Percentiles rank a stretch among this genome's conserved stretches.
Evolutionary conservation across 768 basidiomycete species (phyloP).

Genomic region (Lenzites betulinus): DNA sequence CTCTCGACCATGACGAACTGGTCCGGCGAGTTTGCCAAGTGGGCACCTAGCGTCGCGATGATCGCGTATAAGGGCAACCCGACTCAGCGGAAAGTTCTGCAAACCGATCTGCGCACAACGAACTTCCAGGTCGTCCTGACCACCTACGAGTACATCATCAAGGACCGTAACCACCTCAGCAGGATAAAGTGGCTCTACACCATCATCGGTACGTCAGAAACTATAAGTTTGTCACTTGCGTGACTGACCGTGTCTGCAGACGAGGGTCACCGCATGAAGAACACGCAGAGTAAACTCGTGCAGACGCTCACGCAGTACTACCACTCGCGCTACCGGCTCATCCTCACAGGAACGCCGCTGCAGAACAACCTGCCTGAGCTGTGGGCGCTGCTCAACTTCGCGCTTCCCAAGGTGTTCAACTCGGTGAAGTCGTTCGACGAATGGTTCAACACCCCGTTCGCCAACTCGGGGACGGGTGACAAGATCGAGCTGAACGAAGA

Average conservation of each 20-base stretch:
- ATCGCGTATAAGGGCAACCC: constrained; percentile 95
- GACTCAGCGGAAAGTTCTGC: constrained; percentile 72
- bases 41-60: constrained; percentile 82
- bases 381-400: constrained; percentile 95
- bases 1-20: constrained; percentile 97
- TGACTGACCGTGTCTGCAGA: constrained; percentile 44
- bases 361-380: constrained; percentile 97
- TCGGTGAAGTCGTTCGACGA: constrained; percentile 99
- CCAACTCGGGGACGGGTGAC: constrained; percentile 95
- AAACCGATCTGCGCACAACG: constrained; percentile 72
- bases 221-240: constrained; percentile 23
- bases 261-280: constrained; percentile 98
- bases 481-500: constrained; percentile 99
- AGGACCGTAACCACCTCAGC: constrained; percentile 86
- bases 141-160: constrained; percentile 97
- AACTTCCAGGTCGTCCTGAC: constrained; percentile 93
- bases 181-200: constrained; percentile 97
- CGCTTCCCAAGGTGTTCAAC: constrained; percentile 94
- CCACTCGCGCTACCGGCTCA: constrained; percentile 89
- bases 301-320: constrained; percentile 92
- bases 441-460: constrained; percentile 99
- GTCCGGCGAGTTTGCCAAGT: constrained; percentile 96
- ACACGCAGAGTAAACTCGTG: constrained; percentile 84
- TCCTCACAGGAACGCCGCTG: constrained; percentile 93
- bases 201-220: constrained; percentile 72